These are phyloP conservation scores for Russula virescens DNA, from an alignment of 768 basidiomycete genomes.

Conservation along the genomic window DNA sequence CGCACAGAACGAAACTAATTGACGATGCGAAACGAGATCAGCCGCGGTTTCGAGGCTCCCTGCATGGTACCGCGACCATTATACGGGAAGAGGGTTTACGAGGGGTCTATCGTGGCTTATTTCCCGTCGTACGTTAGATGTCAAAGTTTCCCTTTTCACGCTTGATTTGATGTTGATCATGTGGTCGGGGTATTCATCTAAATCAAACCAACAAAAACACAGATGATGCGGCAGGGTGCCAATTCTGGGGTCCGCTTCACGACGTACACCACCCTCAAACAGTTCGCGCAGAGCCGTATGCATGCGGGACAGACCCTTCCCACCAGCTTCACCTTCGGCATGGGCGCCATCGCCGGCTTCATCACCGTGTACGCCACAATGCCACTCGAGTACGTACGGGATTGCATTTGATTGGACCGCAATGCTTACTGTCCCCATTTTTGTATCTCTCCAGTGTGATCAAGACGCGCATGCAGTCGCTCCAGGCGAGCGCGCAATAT, in stretches of 20 bases:
- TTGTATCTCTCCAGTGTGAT: conserved; percentile 56
- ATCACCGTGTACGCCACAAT: too few species aligned
- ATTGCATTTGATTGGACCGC: background rate
- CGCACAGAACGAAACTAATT: conserved; percentile 85
- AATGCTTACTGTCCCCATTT: background rate
- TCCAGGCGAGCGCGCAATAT: conserved; percentile 79
- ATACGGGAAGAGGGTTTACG: conserved; percentile 81
- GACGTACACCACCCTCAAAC: too few species aligned
- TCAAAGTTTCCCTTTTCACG: too few species aligned
- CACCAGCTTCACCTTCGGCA: conserved; percentile 84
- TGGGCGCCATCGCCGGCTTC: conserved; percentile 91
- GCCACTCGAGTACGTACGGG: conserved; percentile 56
- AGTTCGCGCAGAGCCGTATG: conserved; percentile 80
- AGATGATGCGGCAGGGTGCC: too few species aligned
- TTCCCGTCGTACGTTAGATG: conserved; percentile 74
- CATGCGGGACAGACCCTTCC: conserved; percentile 83
- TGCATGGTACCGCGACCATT: conserved; percentile 80
- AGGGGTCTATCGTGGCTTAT: too few species aligned
- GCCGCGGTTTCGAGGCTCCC: conserved; percentile 80
- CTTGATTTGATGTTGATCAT: background rate
- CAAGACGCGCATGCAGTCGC: conserved; percentile 97
- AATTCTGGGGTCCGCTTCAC: too few species aligned
- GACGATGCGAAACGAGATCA: conserved; percentile 83
- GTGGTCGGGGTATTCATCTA: too few species aligned
- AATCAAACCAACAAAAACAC: background rate